Evolutionary conservation across 1,139 yeast species (phyloP).

Genomic region (Diutina siamensis): DNA sequence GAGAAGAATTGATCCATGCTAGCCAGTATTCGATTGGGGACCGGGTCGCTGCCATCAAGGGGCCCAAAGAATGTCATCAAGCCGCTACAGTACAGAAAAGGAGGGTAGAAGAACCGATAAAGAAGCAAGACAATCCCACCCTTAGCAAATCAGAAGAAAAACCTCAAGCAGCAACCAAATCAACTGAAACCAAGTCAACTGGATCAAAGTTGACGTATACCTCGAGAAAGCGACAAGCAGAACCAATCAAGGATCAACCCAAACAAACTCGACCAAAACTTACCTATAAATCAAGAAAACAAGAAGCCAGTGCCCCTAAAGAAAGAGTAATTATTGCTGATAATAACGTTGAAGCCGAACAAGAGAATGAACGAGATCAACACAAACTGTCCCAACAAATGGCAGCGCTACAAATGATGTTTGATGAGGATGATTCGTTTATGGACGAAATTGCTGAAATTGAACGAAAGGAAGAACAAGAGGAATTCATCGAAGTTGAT

Average conservation of each 20-base stretch:
- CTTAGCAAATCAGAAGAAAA: too few relatives aligned
- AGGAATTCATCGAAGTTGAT: neutral
- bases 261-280: neutral
- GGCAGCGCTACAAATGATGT: neutral
- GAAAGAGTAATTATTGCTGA: neutral
- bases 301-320: neutral
- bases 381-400: neutral
- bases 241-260: neutral
- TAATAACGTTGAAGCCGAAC: neutral
- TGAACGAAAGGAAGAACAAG: neutral
- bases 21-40: too few relatives aligned
- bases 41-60: neutral
- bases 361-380: neutral
- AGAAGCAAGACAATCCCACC: neutral
- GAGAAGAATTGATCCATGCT: neutral
- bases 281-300: neutral
- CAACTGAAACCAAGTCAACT: neutral
- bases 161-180: too few relatives aligned
- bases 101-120: too few relatives aligned
- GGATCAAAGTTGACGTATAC: neutral
- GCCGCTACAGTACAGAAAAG: too few relatives aligned
- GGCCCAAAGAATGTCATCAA: neutral
- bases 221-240: conserved; percentile 1
- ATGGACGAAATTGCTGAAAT: neutral
- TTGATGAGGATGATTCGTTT: conserved; percentile 1